Conservation (phyloP, 805 yeast genomes). For the Starmerella apis region DNA sequence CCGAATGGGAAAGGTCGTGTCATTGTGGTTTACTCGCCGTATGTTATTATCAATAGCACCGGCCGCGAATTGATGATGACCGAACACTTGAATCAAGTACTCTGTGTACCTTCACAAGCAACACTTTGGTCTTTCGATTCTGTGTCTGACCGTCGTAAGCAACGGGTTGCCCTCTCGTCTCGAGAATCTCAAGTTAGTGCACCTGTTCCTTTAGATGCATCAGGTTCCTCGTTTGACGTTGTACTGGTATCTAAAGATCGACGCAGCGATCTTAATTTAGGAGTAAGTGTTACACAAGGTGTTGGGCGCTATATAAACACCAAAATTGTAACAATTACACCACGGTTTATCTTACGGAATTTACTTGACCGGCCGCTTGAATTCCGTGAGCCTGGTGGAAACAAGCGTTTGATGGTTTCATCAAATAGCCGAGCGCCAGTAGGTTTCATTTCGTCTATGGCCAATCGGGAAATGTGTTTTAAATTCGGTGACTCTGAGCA, state of each 20-base stretch:
- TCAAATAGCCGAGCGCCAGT: slow-evolving; percentile 45
- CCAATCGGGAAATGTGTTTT: slow-evolving; percentile 24
- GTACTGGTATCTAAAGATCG: slow-evolving; percentile 32
- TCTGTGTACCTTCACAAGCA: slow-evolving; percentile 40
- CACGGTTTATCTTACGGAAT: slow-evolving; percentile 70
- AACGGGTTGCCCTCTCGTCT: slow-evolving; percentile 36
- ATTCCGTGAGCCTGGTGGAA: slow-evolving; percentile 26
- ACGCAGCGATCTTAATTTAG: slow-evolving; percentile 55
- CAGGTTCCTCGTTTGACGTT: slow-evolving; percentile 67
- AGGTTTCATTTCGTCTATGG: slow-evolving; percentile 40
- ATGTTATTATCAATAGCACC: slow-evolving; percentile 70
- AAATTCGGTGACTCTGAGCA: slow-evolving; percentile 40
- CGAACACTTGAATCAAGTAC: slow-evolving; percentile 45
- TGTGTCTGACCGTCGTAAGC: slow-evolving; percentile 51
- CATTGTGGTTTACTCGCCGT: slow-evolving; percentile 63
- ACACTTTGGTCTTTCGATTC: slow-evolving; percentile 76
- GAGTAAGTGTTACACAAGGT: slow-evolving; percentile 59
- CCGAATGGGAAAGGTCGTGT: slow-evolving; percentile 23
- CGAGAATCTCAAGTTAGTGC: slow-evolving; percentile 63
- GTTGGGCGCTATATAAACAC: slow-evolving; percentile 69
- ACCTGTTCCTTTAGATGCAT: slow-evolving; percentile 75
- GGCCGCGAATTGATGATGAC: slow-evolving; percentile 51
- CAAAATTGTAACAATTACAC: slow-evolving; percentile 68
- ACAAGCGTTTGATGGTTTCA: slow-evolving; percentile 29
- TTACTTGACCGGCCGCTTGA: slow-evolving; percentile 44